These are phyloP conservation scores for Vigna unguiculata DNA, from an alignment of 306 rosid genomes.

Conservation along the genomic window DNA sequence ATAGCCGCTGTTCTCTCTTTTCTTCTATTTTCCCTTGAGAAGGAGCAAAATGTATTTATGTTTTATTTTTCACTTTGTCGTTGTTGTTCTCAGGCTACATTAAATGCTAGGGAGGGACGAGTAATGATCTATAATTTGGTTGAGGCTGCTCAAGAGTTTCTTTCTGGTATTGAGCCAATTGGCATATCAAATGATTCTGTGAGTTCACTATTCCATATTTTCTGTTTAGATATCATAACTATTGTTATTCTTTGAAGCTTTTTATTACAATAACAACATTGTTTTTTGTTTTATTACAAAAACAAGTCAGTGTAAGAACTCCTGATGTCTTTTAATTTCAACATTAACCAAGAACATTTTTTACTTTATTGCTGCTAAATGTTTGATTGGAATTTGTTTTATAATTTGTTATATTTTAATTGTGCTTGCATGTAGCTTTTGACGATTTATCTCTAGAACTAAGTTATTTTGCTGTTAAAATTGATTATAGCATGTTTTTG, in stretches of 20 bases:
- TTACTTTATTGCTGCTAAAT: conserved; percentile 31
- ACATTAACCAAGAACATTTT: conserved; percentile 10
- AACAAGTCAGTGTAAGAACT: conserved; percentile 24
- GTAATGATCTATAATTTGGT: conserved; percentile 95
- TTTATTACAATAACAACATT: conserved; percentile 22
- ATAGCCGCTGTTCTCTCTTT: conserved; percentile 4
- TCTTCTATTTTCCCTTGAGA: conserved; percentile 13
- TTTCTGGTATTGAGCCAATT: conserved; percentile 79
- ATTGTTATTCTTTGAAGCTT: conserved; percentile 22
- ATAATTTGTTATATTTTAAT: conserved; percentile 19
- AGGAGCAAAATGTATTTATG: conserved; percentile 21
- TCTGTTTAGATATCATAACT: conserved; percentile 12
- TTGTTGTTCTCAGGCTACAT: conserved; percentile 71
- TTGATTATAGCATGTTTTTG: conserved; percentile 36
- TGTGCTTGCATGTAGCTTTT: conserved; percentile 19
- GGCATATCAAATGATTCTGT: conserved; percentile 65
- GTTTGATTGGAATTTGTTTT: conserved; percentile 33
- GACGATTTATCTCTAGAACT: conserved; percentile 14
- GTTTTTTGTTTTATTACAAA: conserved; percentile 15
- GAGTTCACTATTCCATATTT: conserved; percentile 46
- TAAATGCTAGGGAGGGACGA: conserved; percentile 92
- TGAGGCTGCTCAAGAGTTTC: conserved; percentile 97
- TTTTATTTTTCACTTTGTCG: neutral
- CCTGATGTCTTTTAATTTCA: conserved; percentile 31
- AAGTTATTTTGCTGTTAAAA: conserved; percentile 37